phyloP scores from a whole-genome alignment of 2,329 filamentous ascomycete species.

The Harringtonia lauricola region DNA sequence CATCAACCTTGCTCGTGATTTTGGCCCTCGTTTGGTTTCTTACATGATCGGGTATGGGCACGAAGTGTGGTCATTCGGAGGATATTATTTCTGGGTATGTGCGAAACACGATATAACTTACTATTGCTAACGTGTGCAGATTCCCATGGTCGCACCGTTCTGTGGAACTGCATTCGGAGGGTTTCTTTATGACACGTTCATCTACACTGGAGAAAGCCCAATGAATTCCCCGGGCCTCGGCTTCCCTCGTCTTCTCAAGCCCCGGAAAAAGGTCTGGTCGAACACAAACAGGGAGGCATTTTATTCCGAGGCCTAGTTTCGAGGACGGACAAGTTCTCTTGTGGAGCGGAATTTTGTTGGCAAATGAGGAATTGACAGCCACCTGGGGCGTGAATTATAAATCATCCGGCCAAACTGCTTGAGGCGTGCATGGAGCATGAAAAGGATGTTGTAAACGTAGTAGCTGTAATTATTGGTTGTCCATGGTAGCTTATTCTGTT shows the following conservation, averaged over 20 bases:
- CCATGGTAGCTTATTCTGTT: too few relatives aligned
- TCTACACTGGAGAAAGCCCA: constrained; percentile 60
- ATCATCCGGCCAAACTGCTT: too few relatives aligned
- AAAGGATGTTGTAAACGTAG: too few relatives aligned
- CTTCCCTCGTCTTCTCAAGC: constrained; percentile 36
- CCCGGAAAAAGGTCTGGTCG: constrained; percentile 10
- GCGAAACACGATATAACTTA: neutral
- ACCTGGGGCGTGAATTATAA: too few relatives aligned
- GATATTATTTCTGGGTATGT: constrained; percentile 13
- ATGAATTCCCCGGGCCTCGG: constrained; percentile 58
- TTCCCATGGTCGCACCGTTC: constrained; percentile 64
- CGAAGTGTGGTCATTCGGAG: constrained; percentile 12
- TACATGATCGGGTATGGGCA: constrained; percentile 34
- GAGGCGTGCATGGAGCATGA: too few relatives aligned
- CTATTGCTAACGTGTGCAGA: constrained; percentile 24
- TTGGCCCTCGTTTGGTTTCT: constrained; percentile 47
- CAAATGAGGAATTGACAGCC: too few relatives aligned
- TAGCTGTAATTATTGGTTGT: too few relatives aligned
- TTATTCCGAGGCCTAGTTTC: neutral
- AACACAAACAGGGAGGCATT: neutral
- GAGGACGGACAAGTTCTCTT: neutral
- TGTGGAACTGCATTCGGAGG: constrained; percentile 52
- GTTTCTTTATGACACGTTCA: constrained; percentile 54
- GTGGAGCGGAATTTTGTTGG: too few relatives aligned
- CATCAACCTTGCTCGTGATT: constrained; percentile 46